phyloP scores from a whole-genome alignment of 208 protist species.

The Perkinsela sp. region DNA sequence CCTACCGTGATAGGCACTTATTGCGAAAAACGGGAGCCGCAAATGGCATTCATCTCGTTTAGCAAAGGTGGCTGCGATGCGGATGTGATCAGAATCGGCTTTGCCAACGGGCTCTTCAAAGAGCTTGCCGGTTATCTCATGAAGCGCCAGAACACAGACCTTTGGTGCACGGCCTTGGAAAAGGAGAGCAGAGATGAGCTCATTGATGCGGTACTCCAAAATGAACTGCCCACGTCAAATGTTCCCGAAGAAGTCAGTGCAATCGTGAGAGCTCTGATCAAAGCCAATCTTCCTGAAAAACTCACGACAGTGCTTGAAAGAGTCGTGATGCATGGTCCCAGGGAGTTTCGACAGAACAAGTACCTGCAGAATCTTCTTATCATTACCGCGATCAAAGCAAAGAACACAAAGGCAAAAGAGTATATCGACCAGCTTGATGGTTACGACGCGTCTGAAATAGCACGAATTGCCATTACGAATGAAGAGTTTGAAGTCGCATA shows the following conservation, averaged over 20 bases:
- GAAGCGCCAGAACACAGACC: constrained; percentile 74
- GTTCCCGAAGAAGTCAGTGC: constrained; percentile 86
- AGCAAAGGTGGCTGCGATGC: constrained; percentile 77
- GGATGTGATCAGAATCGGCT: constrained; percentile 85
- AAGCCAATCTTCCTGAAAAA: constrained; percentile 89
- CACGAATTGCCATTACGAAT: constrained; percentile 67
- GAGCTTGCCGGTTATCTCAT: constrained; percentile 90
- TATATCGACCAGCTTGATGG: constrained; percentile 94
- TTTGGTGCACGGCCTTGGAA: constrained; percentile 84
- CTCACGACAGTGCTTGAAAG: constrained; percentile 97
- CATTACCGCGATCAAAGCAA: constrained; percentile 91
- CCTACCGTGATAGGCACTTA: constrained; percentile 79
- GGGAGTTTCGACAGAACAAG: constrained; percentile 81
- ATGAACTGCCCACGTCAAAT: constrained; percentile 83
- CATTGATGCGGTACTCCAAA: constrained; percentile 93
- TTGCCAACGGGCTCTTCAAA: constrained; percentile 87
- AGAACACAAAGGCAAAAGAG: constrained; percentile 81
- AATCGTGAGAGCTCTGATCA: constrained; percentile 97
- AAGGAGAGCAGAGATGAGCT: constrained; percentile 57
- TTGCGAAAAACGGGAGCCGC: constrained; percentile 94
- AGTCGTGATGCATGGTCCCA: constrained; percentile 86
- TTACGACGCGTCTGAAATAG: constrained; percentile 94
- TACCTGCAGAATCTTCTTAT: constrained; percentile 99
- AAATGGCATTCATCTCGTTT: constrained; percentile 88
- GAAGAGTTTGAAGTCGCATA: constrained; percentile 94